phyloP scores from a whole-genome alignment of 495 filamentous ascomycete genomes.

The Xylaria telfairii region DNA sequence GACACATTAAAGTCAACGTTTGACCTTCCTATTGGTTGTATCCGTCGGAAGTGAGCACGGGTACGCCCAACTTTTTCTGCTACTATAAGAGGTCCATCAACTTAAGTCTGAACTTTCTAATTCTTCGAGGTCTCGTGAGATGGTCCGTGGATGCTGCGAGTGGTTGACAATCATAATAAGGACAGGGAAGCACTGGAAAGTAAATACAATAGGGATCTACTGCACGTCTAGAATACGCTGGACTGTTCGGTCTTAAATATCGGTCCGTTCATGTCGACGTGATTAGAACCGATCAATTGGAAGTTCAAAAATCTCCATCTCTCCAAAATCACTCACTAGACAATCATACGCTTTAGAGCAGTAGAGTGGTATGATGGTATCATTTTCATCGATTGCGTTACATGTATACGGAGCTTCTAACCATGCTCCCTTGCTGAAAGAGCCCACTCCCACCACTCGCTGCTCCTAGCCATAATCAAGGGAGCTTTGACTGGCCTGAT shows the following conservation, averaged over 20 bases:
- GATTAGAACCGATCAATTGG: neutral
- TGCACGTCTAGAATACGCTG: too few relatives aligned
- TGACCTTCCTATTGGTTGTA: neutral
- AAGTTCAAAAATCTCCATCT: neutral
- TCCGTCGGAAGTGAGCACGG: neutral
- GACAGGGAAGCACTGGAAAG: too few relatives aligned
- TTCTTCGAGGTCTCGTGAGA: neutral
- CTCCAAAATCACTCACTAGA: neutral
- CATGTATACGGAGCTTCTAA: conserved; percentile 1
- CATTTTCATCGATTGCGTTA: neutral
- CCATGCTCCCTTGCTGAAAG: neutral
- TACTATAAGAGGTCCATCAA: neutral
- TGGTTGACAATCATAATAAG: too few relatives aligned
- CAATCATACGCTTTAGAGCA: neutral
- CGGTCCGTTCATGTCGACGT: neutral
- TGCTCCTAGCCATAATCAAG: neutral
- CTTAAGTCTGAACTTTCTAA: neutral
- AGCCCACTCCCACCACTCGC: neutral
- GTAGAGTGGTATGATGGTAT: neutral
- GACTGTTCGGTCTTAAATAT: too few relatives aligned
- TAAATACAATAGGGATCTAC: too few relatives aligned
- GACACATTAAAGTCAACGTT: neutral
- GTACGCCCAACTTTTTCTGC: neutral
- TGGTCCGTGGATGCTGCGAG: too few relatives aligned
- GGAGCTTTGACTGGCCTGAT: neutral